phyloP scores from a whole-genome alignment of 75 land plant species.

The Larix kaempferi region DNA sequence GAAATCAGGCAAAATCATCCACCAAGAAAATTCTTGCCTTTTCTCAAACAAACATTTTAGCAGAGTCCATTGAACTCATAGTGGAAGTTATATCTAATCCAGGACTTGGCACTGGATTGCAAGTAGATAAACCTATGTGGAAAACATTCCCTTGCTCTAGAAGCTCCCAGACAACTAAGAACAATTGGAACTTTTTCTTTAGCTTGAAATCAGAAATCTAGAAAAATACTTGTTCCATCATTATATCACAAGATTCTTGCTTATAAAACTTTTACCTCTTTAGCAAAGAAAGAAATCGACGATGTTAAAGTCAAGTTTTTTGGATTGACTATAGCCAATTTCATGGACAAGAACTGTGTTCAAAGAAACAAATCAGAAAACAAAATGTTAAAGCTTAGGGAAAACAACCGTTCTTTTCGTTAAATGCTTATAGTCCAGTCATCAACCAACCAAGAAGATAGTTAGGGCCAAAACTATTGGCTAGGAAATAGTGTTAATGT shows the following conservation, averaged over 20 bases:
- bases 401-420: not conserved
- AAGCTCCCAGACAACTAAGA: slow-evolving; percentile 3
- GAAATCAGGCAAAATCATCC: too few relatives aligned
- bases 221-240: not conserved
- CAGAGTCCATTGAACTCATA: not conserved
- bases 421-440: not conserved
- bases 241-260: not conserved
- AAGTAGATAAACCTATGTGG: too few relatives aligned
- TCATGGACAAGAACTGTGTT: slow-evolving; percentile 24
- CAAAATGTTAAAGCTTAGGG: not conserved
- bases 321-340: slow-evolving; percentile 29
- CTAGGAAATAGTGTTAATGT: not conserved
- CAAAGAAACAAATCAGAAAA: not conserved
- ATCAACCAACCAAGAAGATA: not conserved
- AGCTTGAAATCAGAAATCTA: not conserved
- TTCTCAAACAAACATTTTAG: slow-evolving; percentile 5
- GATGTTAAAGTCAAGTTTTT: slow-evolving; percentile 10
- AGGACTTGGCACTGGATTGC: not conserved
- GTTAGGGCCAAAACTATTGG: not conserved
- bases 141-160: slow-evolving; percentile 1
- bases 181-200: not conserved
- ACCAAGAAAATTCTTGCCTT: too few relatives aligned
- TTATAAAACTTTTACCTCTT: slow-evolving; percentile 13
- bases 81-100: not conserved
- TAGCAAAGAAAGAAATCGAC: slow-evolving; percentile 20